Evolutionary conservation across 495 filamentous ascomycete species (phyloP).

Genomic region (Xylaria castorea): DNA sequence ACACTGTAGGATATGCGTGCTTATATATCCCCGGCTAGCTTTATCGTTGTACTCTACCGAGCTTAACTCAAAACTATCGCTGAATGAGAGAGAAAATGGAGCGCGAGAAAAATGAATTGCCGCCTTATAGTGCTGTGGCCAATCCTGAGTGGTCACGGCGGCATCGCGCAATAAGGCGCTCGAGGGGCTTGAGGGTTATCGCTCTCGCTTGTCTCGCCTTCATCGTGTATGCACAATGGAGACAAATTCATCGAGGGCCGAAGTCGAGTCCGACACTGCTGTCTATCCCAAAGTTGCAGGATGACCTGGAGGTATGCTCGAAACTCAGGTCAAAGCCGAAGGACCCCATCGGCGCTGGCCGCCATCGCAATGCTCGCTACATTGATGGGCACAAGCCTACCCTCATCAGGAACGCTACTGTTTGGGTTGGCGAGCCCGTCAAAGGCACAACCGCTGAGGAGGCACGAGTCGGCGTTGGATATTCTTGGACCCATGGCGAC

Average conservation of each 20-base stretch:
- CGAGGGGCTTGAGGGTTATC: slow-evolving; percentile 43
- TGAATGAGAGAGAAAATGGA: slow-evolving; percentile 13
- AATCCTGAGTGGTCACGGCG: slow-evolving; percentile 33
- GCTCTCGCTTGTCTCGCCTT: slow-evolving; percentile 49
- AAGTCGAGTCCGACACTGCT: slow-evolving; percentile 35
- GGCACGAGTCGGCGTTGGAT: slow-evolving; percentile 54
- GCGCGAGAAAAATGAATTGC: slow-evolving; percentile 37
- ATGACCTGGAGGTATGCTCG: slow-evolving; percentile 48
- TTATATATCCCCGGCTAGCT: not conserved
- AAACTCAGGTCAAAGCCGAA: slow-evolving; percentile 49
- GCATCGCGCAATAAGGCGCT: slow-evolving; percentile 40
- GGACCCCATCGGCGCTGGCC: slow-evolving; percentile 53
- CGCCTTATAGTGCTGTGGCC: slow-evolving; percentile 41
- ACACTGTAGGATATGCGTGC: not conserved
- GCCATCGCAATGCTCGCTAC: slow-evolving; percentile 56
- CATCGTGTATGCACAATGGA: slow-evolving; percentile 58
- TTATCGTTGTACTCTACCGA: not conserved
- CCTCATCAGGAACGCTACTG: slow-evolving; percentile 57
- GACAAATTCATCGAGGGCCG: slow-evolving; percentile 39
- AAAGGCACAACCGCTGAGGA: slow-evolving; percentile 49
- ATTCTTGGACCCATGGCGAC: slow-evolving; percentile 51
- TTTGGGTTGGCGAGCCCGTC: slow-evolving; percentile 61
- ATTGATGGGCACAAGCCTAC: slow-evolving; percentile 54
- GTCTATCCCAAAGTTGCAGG: slow-evolving; percentile 48
- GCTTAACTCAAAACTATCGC: too few species aligned